A percentile compares a stretch with the other conserved stretches of the same genome.
phyloP scores from a whole-genome alignment of 2,329 filamentous ascomycete species.

The Penicillium sp. region DNA sequence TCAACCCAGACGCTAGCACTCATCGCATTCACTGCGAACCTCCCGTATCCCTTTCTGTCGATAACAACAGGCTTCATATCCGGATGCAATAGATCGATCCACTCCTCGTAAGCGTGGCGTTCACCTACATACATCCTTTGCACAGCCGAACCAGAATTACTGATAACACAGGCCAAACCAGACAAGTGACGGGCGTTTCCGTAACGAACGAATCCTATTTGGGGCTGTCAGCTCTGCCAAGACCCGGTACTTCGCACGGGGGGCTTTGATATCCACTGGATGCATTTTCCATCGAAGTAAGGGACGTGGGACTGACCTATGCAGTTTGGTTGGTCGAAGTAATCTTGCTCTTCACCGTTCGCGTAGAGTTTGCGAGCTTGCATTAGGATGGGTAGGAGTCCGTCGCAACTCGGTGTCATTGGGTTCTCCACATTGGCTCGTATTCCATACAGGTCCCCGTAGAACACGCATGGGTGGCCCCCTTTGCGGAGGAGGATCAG shows the following conservation, averaged over 20 bases:
- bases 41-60: slow-evolving; percentile 59
- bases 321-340: slow-evolving; percentile 62
- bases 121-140: slow-evolving; percentile 65
- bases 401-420: slow-evolving; percentile 55
- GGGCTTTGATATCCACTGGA: background rate
- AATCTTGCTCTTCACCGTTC: slow-evolving; percentile 66
- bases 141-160: slow-evolving; percentile 49
- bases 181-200: slow-evolving; percentile 53
- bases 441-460: slow-evolving; percentile 69
- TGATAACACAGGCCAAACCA: slow-evolving; percentile 60
- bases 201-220: slow-evolving; percentile 50
- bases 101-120: slow-evolving; percentile 59
- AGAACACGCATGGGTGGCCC: slow-evolving; percentile 69
- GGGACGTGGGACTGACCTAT: slow-evolving; percentile 48
- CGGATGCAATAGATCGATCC: slow-evolving; percentile 63
- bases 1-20: slow-evolving; percentile 65
- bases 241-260: background rate
- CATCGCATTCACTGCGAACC: slow-evolving; percentile 55
- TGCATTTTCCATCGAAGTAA: background rate
- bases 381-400: slow-evolving; percentile 59
- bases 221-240: background rate
- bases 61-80: slow-evolving; percentile 57
- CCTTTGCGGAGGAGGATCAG: slow-evolving; percentile 67
- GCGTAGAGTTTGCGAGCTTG: slow-evolving; percentile 66
- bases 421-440: slow-evolving; percentile 50